Base-by-base conservation (phyloP, 2,329 filamentous ascomycete genomes). In the Fusarium irregulare region DNA sequence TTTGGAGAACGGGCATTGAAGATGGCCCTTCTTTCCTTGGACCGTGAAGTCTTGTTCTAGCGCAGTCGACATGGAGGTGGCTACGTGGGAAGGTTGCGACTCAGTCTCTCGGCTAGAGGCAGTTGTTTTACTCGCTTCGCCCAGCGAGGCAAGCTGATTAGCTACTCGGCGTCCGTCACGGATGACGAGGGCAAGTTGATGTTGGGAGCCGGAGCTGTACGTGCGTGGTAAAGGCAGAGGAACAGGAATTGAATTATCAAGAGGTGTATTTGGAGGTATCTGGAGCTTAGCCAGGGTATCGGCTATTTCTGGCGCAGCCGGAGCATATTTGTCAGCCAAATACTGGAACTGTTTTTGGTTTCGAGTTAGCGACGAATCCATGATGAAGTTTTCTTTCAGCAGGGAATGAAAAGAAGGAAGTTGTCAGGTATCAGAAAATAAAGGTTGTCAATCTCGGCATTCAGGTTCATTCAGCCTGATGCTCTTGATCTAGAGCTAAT, bases 31-130 rank as follows among this genome's bases (percentile, higher is more conserved):
- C 76, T 89, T 93, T 65, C 94, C 94, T 77, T 91, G 85, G 34
- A 94, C 92, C 20, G 94, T 98, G 75, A 97, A 98, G 80, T 98
- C 94, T 81, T 92, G 92, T 82, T 97, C 94, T 76, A 97, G 82
- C 40, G 88, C 85, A 51, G 87, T 89, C 56, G 89, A 89, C 78
- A 88, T 84, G 66, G 89, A 87, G 20, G 89, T 89, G 76, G 79
- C 79, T 59, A 81, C 80, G 55, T 81, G 80, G 37, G 80, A 81
- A 34, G 82, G 82, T 47, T 81, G 82, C 20, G 85, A 84, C 40
- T 80, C 75, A 12, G 82, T 83, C 64, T 83, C 82, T 76, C 83
- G 83, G 76, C 82, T 87, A 53, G 85, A 86, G 54, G 75, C 80
- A 60, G 80, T 85, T 42, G 81, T 85, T 76, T 86, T 86, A 79